Evolutionary conservation across 495 filamentous ascomycete species (phyloP), one percentile per base, ranked within the genome.

Genomic region (Pseudomonodictys pantanalensis): DNA sequence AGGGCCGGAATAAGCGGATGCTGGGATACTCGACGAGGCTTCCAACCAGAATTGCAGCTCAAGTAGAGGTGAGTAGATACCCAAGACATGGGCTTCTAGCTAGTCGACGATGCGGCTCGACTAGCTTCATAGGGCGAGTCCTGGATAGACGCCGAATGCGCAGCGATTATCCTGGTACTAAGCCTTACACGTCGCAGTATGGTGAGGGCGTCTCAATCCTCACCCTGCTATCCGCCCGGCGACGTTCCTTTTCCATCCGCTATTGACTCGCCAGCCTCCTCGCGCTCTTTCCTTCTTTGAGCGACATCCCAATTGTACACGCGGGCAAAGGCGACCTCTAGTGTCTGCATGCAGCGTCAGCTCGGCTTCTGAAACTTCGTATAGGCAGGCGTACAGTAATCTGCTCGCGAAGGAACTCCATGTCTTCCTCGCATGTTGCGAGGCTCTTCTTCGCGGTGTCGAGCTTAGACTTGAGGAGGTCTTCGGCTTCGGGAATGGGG

Each of bases 261-360:
- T 66, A 61, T 61, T 58, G 58, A 66, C 20, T 60, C 64, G 23
- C 56, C 55, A 18, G 53, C 48, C 50, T 67, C 64, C 7, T 12
- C 12, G 18, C 64, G 92, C 55, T 96, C 92, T 80, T 95, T 96
- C 57, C 93, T 77, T 73, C 92, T 89, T 79, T 95, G 85, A 30
- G 89, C 89, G 6, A 98, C 89, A 69, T 98, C 93, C 90, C 92
- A 97, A 72, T 98, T 98, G 72, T 97, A 98, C n/a, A 98, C 89
- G 54, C 95, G 79, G 20, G 93, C 93, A 17, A 91, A 91, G 11
- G 93, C 93, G 35, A 98, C 93, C 73, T 98, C 93, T 74, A 98
- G 82, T 0, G 93, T 98, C 90, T 96, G 64, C 17, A 65, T 24
- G 0, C n/a, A 23, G 24, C 12, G 39, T 64, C 29, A 64, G 45